Conservation (phyloP, 495 filamentous ascomycete species). For the Cenococcum geophilum region DNA sequence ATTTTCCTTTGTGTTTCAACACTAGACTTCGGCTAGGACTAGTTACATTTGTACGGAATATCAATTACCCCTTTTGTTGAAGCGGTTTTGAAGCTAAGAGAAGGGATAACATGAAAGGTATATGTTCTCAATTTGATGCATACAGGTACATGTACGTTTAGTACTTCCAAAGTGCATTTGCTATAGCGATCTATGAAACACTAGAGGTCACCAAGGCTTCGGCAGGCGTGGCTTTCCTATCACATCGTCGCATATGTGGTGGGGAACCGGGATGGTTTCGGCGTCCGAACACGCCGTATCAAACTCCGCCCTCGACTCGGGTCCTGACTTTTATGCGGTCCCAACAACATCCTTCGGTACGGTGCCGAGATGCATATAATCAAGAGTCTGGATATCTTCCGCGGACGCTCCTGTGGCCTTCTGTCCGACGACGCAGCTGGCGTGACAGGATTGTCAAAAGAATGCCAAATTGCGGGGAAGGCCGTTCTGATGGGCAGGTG, state of each 20-base stretch:
- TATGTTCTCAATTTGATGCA: background rate
- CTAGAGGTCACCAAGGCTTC: background rate
- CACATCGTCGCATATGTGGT: background rate
- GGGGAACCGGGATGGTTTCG: conserved; percentile 7
- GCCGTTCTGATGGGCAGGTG: background rate
- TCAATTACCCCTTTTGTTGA: too few relatives aligned
- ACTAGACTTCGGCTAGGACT: too few relatives aligned
- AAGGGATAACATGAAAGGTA: too few relatives aligned
- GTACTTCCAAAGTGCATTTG: background rate
- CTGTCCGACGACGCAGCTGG: background rate
- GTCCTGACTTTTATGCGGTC: background rate
- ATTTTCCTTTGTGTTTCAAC: too few relatives aligned
- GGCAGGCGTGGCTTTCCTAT: background rate
- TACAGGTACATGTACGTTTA: background rate
- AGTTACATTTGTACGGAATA: too few relatives aligned
- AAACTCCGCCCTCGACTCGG: background rate
- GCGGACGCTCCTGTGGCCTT: background rate
- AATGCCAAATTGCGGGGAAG: conserved; percentile 1
- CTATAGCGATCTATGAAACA: background rate
- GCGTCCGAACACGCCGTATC: conserved; percentile 3
- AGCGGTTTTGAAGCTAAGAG: too few relatives aligned
- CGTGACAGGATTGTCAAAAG: background rate
- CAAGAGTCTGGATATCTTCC: background rate
- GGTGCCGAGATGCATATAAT: background rate
- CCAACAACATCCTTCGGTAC: background rate